phyloP scores from a whole-genome alignment of 148 eudicot genomes.

The Suaeda aralocaspica region DNA sequence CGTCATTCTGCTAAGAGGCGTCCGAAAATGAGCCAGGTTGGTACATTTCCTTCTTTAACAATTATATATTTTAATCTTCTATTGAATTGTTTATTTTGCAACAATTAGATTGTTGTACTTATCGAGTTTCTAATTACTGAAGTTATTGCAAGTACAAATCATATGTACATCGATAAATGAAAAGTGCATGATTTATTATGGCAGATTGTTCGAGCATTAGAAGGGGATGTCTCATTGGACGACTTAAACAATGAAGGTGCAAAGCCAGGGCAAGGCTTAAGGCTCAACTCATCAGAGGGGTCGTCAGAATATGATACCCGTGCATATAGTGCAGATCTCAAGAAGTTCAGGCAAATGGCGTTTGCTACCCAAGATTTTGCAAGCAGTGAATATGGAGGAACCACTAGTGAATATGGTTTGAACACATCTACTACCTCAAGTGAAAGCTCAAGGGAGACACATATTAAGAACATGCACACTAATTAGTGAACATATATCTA shows the following conservation, averaged over 20 bases:
- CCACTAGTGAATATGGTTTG: slow-evolving; percentile 27
- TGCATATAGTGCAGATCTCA: slow-evolving; percentile 51
- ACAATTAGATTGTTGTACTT: too few species aligned
- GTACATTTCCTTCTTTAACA: neutral
- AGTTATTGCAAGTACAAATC: too few species aligned
- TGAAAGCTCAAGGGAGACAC: slow-evolving; percentile 21
- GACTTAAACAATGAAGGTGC: slow-evolving; percentile 40
- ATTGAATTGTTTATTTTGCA: too few species aligned
- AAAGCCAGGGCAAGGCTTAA: slow-evolving; percentile 26
- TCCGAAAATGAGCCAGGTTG: slow-evolving; percentile 71
- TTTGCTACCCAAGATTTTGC: slow-evolving; percentile 33
- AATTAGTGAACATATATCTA: neutral
- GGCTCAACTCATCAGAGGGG: slow-evolving; percentile 21
- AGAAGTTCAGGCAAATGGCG: slow-evolving; percentile 59
- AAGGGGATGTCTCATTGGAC: slow-evolving; percentile 62
- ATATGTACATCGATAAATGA: too few species aligned
- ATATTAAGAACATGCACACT: slow-evolving; percentile 2
- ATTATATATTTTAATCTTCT: too few species aligned
- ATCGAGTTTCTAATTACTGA: too few species aligned
- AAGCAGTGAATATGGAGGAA: slow-evolving; percentile 36
- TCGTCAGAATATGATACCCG: slow-evolving; percentile 47
- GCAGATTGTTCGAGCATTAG: slow-evolving; percentile 67
- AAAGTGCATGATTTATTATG: neutral
- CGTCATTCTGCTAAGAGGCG: slow-evolving; percentile 67
- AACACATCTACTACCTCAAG: slow-evolving; percentile 26